phyloP scores from a whole-genome alignment of 148 eudicot genomes.

The Camellia japonica region DNA sequence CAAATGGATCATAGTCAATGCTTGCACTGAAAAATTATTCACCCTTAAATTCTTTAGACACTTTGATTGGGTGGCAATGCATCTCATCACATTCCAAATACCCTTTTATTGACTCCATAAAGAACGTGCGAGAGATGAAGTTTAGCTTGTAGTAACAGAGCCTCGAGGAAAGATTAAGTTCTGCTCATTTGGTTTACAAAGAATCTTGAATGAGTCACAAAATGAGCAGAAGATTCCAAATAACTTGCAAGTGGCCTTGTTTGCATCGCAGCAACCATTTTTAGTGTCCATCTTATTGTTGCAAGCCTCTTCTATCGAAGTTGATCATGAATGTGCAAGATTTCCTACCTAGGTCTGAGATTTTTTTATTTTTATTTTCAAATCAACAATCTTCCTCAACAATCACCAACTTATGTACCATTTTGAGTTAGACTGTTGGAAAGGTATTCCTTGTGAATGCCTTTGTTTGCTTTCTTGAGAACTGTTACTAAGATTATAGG shows the following conservation, averaged over 20 bases:
- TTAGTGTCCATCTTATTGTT: background rate
- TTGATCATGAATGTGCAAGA: background rate
- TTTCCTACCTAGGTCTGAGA: background rate
- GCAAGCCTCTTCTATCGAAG: background rate
- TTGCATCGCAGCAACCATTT: background rate
- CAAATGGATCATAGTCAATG: background rate
- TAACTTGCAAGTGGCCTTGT: background rate
- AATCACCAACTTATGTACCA: background rate
- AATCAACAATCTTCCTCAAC: background rate
- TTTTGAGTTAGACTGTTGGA: background rate
- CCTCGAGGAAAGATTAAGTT: background rate
- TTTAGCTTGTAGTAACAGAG: background rate
- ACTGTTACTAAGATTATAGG: background rate
- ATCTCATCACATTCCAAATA: constrained; percentile 3
- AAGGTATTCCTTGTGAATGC: background rate
- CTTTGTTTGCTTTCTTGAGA: background rate
- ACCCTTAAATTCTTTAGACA: background rate
- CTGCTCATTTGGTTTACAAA: background rate
- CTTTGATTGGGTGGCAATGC: background rate
- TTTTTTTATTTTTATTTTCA: too few species aligned
- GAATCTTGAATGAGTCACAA: background rate
- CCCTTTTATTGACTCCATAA: background rate
- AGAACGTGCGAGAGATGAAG: background rate
- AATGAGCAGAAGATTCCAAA: background rate
- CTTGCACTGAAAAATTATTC: background rate